Evolutionary conservation across 129 eudicot species (phyloP), one percentile per base, ranked within the genome.

Genomic region (Artemisia tridentata): DNA sequence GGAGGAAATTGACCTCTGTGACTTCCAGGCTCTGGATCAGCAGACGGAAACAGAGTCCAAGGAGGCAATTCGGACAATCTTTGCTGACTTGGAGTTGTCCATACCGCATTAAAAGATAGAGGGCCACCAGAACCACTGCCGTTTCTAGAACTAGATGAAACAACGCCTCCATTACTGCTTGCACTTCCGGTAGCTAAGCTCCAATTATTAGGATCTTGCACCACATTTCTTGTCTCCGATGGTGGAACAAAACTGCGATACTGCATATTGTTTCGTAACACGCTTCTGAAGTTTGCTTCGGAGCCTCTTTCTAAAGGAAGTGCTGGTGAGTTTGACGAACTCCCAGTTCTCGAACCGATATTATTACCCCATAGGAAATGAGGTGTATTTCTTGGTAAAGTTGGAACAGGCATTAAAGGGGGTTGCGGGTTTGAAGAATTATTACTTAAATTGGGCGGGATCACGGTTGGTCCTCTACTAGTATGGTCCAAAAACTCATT

Each of bases 181-280:
- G n/a, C 73, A 75, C 69, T 84, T 63, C 81, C 85, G 38, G 82
- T 77, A 70, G 73, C 79, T 64, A 79, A 74, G 66, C 85, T 84
- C 87, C 84, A 79, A 83, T 63, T 70, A 51, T 84, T 77, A 59
- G 89, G 84, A 51, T 87, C 91, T 81, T 76, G 96, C 53, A 74
- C 74, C 72, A 73, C 4, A 67, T 72, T 84, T 73, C 79, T 80
- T 0, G 82, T 72, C 76, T 84, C 92, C 0, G 83, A 47, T 20
- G 83, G 67, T 45, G 93, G 72, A 64, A 80, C 84, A 63, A 74
- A 73, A 76, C 68, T 72, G 27, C 53, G 85, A 67, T 79, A 68
- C 48, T 74, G 82, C 14, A 29, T 45, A 57, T 80, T 80, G 84
- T 78, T 86, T 73, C 92, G 74, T 17, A 68, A 43, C 61, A 80